phyloP scores from a whole-genome alignment of 768 basidiomycete species.

The Trametes gibbosa region DNA sequence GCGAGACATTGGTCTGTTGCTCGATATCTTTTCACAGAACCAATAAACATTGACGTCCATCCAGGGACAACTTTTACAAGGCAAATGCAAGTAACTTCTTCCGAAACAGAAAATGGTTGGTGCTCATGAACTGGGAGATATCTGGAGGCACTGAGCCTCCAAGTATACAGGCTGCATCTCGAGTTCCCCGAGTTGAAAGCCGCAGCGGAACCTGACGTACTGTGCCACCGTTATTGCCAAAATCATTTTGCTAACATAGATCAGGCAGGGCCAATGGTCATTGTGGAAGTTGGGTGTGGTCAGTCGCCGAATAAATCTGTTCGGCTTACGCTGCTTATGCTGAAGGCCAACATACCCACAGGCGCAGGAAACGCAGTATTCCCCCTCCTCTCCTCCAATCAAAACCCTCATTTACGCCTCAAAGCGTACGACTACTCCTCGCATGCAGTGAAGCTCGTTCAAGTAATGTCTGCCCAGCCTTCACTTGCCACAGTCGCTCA shows the following conservation, averaged over 20 bases:
- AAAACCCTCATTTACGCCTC: conserved; percentile 72
- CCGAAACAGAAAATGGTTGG: conserved; percentile 86
- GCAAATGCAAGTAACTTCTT: conserved; percentile 87
- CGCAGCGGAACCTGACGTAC: conserved; percentile 64
- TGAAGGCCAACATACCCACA: conserved; percentile 24
- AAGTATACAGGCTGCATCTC: conserved; percentile 66
- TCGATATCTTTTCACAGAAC: neutral
- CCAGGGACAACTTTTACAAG: conserved; percentile 93
- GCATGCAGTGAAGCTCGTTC: conserved; percentile 86
- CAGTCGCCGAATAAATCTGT: conserved; percentile 23
- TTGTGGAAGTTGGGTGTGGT: conserved; percentile 94
- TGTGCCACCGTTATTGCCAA: neutral
- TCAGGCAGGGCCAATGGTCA: conserved; percentile 72
- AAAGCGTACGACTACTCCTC: conserved; percentile 89
- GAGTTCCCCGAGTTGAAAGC: conserved; percentile 89
- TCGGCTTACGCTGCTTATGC: neutral
- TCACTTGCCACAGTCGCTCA: neutral
- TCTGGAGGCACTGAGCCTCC: neutral
- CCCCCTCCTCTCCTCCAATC: conserved; percentile 79
- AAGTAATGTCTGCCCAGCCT: conserved; percentile 50
- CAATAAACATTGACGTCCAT: neutral
- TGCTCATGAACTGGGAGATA: neutral
- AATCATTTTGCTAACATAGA: neutral
- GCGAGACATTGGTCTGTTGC: conserved; percentile 60
- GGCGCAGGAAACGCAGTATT: conserved; percentile 96